Conservation (phyloP, 2,329 filamentous ascomycete species). For the Dothistroma septosporum region DNA sequence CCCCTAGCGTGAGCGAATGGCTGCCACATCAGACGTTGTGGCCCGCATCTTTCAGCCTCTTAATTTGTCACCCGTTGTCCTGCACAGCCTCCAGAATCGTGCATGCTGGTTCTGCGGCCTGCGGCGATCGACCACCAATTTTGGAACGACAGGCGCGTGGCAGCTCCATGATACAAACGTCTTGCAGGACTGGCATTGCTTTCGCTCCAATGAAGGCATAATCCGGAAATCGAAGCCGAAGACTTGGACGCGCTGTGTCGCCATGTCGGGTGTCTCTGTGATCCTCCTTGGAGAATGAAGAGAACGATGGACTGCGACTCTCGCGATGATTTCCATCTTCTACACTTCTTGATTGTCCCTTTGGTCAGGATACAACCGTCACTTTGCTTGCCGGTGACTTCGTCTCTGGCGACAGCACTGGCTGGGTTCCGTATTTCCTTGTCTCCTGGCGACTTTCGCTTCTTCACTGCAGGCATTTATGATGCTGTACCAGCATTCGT, state of each 20-base stretch:
- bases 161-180: not conserved
- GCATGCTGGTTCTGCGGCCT: not conserved
- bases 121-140: not conserved
- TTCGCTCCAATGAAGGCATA: not conserved
- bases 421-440: not conserved
- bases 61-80: not conserved
- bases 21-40: not conserved
- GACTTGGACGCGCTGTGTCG: not conserved
- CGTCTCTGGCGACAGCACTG: not conserved
- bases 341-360: not conserved
- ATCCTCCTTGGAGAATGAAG: not conserved
- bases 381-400: not conserved
- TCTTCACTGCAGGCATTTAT: not conserved
- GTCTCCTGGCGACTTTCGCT: constrained; percentile 1
- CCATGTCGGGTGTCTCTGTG: not conserved
- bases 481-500: not conserved
- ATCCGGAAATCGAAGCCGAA: not conserved
- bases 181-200: not conserved
- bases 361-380: too few species aligned
- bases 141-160: not conserved
- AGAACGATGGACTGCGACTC: not conserved
- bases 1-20: not conserved
- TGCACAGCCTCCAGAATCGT: not conserved
- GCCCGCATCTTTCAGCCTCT: not conserved
- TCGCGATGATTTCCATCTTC: not conserved